A percentile compares a stretch with the other conserved stretches of the same genome.
phyloP scores from a whole-genome alignment of 2,329 filamentous ascomycete species.

The Aspergillus jensenii region DNA sequence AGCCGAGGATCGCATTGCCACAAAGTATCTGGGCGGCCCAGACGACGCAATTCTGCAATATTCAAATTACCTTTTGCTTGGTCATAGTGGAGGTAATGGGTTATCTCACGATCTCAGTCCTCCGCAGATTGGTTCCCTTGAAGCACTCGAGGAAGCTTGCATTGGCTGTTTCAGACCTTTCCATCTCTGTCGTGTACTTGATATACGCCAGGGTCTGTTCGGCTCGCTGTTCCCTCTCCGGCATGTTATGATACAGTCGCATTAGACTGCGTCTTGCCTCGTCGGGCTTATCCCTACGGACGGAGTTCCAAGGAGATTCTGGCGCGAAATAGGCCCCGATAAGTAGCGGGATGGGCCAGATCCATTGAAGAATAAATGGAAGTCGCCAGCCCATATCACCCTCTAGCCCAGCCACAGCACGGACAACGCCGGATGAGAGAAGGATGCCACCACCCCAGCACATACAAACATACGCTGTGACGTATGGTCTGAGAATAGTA shows the following conservation, averaged over 20 bases:
- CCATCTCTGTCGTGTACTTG: conserved; percentile 77
- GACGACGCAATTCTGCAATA: conserved; percentile 35
- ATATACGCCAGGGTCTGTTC: conserved; percentile 81
- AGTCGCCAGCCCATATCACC: conserved; percentile 20
- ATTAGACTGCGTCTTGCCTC: neutral
- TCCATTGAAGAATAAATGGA: conserved; percentile 19
- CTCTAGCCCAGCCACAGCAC: conserved; percentile 17
- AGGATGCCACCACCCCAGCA: conserved; percentile 29
- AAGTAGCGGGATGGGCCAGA: conserved; percentile 23
- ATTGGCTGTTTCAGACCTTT: conserved; percentile 69
- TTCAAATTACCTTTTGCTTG: too few relatives aligned
- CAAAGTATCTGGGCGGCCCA: conserved; percentile 43
- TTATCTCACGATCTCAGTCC: conserved; percentile 64
- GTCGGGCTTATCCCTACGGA: conserved; percentile 8
- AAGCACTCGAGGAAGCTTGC: conserved; percentile 79
- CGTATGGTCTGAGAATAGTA: conserved; percentile 29
- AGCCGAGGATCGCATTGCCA: conserved; percentile 39
- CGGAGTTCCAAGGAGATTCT: conserved; percentile 34
- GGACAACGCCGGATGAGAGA: conserved; percentile 25
- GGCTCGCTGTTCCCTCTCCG: conserved; percentile 7
- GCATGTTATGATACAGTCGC: conserved; percentile 4
- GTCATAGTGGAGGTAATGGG: neutral
- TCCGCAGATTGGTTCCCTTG: conserved; percentile 69
- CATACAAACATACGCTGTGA: conserved; percentile 28
- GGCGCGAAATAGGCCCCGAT: conserved; percentile 30